Base-by-base conservation (phyloP, 805 yeast genomes). In the Teunomyces gatunensis region DNA sequence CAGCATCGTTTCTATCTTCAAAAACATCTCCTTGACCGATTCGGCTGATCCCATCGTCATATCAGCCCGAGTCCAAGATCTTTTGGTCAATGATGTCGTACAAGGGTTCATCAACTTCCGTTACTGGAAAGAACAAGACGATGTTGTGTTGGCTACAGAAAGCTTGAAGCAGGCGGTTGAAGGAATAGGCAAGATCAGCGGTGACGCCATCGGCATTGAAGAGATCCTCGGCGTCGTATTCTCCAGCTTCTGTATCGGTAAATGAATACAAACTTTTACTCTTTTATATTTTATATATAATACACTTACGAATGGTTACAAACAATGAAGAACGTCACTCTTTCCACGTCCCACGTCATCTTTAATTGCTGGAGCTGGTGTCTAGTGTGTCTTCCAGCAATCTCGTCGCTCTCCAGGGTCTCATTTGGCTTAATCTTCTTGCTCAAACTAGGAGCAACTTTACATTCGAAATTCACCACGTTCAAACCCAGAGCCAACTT, bases 171-270 rank as follows among this genome's bases (percentile, higher is more conserved):
- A 77, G 43, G 83, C 96, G 0, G 82, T 85, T 15, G 89, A 85
- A 11, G 97, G 97, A 0, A 86, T 94, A 33, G 97, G 97, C 0
- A 87, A 84, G 58, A 87, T 94, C 21, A 91, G 97, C 0, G 99
- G 98, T 1, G 87, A 87, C 34, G 79, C 89, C 0, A 81, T 92
- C 11, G 96, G 96, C 0, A 77, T 91, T 0, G 97, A 94, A 56
- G 98, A 94, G 59, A 83, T 94, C 0, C 70, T 94, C 4, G 97
- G 94, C 0, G 92, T 88, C 1, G 94, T 94, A 0, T 94, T 94
- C 60, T 84, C 96, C 2, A 86, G 83, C 51, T 94, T 94, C 63
- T 94, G 99, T 65, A 89, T 94, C 18, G 99, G 99, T 0, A 92
- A 92, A 64, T 92, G 69, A 54, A 54, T 30, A 35, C n/a, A 9